These are phyloP conservation scores for Moesziomyces globuligerus DNA, from an alignment of 1,284 basidiomycete genomes.

Conservation along the genomic window DNA sequence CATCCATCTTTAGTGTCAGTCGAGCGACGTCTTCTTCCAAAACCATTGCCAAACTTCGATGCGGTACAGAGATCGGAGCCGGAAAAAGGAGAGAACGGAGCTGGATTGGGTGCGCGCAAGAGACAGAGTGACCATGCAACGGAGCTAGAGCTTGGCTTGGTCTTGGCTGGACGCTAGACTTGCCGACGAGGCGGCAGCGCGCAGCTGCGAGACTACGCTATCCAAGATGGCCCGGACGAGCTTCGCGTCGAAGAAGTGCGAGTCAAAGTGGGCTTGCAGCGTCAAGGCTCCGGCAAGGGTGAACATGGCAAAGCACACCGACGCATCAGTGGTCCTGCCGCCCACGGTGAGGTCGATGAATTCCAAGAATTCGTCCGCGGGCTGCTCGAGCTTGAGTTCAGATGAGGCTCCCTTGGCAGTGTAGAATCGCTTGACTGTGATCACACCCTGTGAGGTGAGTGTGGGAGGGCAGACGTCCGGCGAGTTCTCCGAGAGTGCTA, in stretches of 20 bases:
- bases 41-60: too few relatives aligned
- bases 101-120: too few relatives aligned
- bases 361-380: constrained; percentile 9
- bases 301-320: constrained; percentile 30
- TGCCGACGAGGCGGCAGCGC: constrained; percentile 10
- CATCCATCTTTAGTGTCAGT: too few relatives aligned
- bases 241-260: constrained; percentile 30
- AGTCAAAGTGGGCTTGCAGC: constrained; percentile 28
- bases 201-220: constrained; percentile 13
- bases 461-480: constrained; percentile 27
- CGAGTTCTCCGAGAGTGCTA: constrained; percentile 25
- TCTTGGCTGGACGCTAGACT: constrained; percentile 1
- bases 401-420: constrained; percentile 17
- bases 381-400: constrained; percentile 8
- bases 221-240: constrained; percentile 26
- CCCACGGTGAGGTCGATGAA: constrained; percentile 1
- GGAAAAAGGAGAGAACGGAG: too few relatives aligned
- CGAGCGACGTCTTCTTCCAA: too few relatives aligned
- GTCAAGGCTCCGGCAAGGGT: constrained; percentile 12
- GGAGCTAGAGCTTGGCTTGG: constrained; percentile 22
- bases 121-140: too few relatives aligned
- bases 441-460: constrained; percentile 26
- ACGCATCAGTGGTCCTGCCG: constrained; percentile 27
- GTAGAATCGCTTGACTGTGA: constrained; percentile 15
- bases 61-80: too few relatives aligned